phyloP scores from a whole-genome alignment of 805 yeast species.

The Schizosaccharomyces octosporus region DNA sequence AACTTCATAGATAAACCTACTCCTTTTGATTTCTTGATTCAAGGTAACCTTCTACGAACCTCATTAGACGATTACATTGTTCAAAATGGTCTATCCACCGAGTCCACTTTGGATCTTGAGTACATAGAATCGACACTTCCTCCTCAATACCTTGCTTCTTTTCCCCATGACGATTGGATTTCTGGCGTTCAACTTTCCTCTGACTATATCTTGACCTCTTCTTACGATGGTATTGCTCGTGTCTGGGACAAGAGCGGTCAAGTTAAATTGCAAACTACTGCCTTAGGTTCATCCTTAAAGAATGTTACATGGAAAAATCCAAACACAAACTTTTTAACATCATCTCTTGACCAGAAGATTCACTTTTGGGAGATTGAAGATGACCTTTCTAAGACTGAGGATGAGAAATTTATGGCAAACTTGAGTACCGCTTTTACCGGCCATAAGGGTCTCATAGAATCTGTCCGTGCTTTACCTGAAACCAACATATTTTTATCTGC shows the following conservation, averaged over 20 bases:
- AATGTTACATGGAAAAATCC: slow-evolving; percentile 51
- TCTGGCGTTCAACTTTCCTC: slow-evolving; percentile 36
- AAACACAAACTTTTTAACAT: slow-evolving; percentile 49
- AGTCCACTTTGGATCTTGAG: slow-evolving; percentile 55
- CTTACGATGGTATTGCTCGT: slow-evolving; percentile 85
- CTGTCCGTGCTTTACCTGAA: slow-evolving; percentile 32
- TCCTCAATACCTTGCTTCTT: slow-evolving; percentile 74
- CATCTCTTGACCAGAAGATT: slow-evolving; percentile 70
- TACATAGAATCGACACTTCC: slow-evolving; percentile 84
- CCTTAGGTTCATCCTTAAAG: slow-evolving; percentile 73
- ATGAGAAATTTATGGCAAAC: background rate
- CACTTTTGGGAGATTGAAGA: slow-evolving; percentile 41
- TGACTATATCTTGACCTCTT: slow-evolving; percentile 54
- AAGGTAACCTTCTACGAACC: slow-evolving; percentile 42
- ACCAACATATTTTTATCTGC: slow-evolving; percentile 55
- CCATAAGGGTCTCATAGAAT: slow-evolving; percentile 68
- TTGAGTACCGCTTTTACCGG: slow-evolving; percentile 30
- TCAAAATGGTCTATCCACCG: slow-evolving; percentile 55
- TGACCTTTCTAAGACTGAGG: background rate
- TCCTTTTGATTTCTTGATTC: slow-evolving; percentile 83
- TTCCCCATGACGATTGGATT: slow-evolving; percentile 86
- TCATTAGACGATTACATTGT: slow-evolving; percentile 60
- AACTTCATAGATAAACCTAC: slow-evolving; percentile 24
- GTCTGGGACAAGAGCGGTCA: slow-evolving; percentile 65
- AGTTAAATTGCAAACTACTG: slow-evolving; percentile 55